A percentile compares a stretch with the other conserved stretches of the same genome.
These are phyloP conservation scores for Phytophthora aleatoria DNA, from an alignment of 352 stramenopile genomes.

Conservation along the genomic window DNA sequence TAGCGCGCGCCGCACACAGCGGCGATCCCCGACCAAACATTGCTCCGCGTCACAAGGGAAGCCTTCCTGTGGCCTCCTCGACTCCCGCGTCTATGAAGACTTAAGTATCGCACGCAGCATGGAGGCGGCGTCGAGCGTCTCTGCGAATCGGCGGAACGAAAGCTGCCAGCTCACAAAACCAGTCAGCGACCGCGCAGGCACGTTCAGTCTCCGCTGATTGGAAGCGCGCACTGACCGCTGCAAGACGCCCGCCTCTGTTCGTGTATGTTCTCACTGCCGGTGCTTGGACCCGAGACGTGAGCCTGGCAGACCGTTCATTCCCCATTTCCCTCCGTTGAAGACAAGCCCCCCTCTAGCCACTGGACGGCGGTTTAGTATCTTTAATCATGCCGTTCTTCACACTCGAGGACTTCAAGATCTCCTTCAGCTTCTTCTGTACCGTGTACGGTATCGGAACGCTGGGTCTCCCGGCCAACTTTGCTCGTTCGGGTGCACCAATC, in stretches of 20 bases:
- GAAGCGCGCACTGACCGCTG: constrained; percentile 12
- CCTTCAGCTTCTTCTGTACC: constrained; percentile 69
- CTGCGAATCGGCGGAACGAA: constrained; percentile 26
- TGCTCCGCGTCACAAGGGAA: constrained; percentile 5
- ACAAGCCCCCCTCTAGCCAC: constrained; percentile 16
- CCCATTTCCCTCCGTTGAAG: constrained; percentile 13
- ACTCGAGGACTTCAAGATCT: constrained; percentile 62
- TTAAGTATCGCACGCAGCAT: constrained; percentile 22
- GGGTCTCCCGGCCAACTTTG: constrained; percentile 64
- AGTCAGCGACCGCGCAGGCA: constrained; percentile 23
- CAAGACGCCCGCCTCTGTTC: constrained; percentile 17
- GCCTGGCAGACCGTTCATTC: constrained; percentile 18
- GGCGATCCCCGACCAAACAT: too few relatives aligned
- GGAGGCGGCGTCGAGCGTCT: constrained; percentile 17
- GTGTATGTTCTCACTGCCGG: constrained; percentile 1
- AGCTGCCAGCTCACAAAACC: constrained; percentile 21
- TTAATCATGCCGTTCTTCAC: constrained; percentile 56
- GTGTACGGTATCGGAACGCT: constrained; percentile 74
- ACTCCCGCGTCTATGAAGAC: constrained; percentile 18
- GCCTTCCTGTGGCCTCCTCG: constrained; percentile 11
- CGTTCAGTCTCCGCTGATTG: constrained; percentile 30
- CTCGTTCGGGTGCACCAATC: constrained; percentile 50
- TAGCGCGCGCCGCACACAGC: too few relatives aligned
- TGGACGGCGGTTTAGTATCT: constrained; percentile 21
- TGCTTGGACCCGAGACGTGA: background rate